A percentile compares a stretch with the other conserved stretches of the same genome.
These are phyloP conservation scores for Talaromyces stipitatus DNA, from an alignment of 495 filamentous ascomycete species.

Conservation along the genomic window DNA sequence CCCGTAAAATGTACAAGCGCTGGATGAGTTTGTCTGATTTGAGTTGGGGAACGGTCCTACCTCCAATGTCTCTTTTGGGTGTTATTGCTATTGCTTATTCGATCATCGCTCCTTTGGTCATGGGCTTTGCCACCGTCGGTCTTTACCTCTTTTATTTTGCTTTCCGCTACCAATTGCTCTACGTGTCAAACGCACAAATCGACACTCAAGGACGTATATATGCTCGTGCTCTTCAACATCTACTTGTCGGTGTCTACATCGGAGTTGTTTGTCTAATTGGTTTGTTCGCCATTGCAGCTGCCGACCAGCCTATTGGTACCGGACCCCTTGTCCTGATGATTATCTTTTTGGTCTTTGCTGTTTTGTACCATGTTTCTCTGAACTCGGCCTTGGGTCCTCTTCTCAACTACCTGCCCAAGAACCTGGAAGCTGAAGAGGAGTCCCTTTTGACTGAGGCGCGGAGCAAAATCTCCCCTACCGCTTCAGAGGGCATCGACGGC, in stretches of 20 bases:
- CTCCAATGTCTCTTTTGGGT: slow-evolving; percentile 74
- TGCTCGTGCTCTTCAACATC: slow-evolving; percentile 82
- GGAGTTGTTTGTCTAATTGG: slow-evolving; percentile 82
- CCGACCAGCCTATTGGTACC: slow-evolving; percentile 45
- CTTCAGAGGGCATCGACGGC: slow-evolving; percentile 21
- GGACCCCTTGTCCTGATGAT: slow-evolving; percentile 83
- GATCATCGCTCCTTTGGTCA: slow-evolving; percentile 81
- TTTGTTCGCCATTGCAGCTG: slow-evolving; percentile 66
- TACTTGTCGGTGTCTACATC: slow-evolving; percentile 82
- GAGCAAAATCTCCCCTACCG: slow-evolving; percentile 19
- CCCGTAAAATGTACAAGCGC: slow-evolving; percentile 65
- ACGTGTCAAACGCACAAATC: slow-evolving; percentile 74
- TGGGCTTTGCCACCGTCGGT: slow-evolving; percentile 80
- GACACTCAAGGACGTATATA: slow-evolving; percentile 91
- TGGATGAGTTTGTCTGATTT: slow-evolving; percentile 58
- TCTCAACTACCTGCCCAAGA: slow-evolving; percentile 71
- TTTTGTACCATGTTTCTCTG: slow-evolving; percentile 77
- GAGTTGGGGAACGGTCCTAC: slow-evolving; percentile 85
- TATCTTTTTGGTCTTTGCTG: slow-evolving; percentile 68
- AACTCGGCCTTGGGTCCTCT: slow-evolving; percentile 73
- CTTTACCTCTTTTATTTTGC: slow-evolving; percentile 85
- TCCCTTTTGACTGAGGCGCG: slow-evolving; percentile 43
- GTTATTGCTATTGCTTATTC: slow-evolving; percentile 88
- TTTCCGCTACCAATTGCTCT: slow-evolving; percentile 92
- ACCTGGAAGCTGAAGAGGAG: slow-evolving; percentile 58